A percentile compares a stretch with the other conserved stretches of the same genome.
Conservation (phyloP, 139 green algal genomes). For the Chlorella sp. region DNA sequence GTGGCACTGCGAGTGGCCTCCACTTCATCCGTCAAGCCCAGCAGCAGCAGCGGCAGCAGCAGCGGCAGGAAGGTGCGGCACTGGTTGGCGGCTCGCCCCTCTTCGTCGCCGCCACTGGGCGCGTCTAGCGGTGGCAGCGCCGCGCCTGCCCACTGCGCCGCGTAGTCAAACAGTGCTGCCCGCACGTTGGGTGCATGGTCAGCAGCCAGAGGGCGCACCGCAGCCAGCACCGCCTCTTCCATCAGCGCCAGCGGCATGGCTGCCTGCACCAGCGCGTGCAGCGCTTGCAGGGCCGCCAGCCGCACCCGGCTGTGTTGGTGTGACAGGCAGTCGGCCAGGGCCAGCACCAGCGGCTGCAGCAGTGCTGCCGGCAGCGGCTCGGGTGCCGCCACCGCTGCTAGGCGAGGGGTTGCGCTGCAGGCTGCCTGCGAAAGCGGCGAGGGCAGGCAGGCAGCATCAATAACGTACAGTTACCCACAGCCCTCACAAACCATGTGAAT, state of each 20-base stretch:
- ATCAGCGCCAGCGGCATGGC: slow-evolving; percentile 35
- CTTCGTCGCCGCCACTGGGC: not conserved
- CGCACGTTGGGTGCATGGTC: slow-evolving; percentile 64
- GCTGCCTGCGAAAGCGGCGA: slow-evolving; percentile 26
- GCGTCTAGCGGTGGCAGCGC: not conserved
- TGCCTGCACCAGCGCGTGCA: slow-evolving; percentile 59
- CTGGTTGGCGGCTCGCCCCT: slow-evolving; percentile 21
- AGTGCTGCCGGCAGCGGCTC: slow-evolving; percentile 42
- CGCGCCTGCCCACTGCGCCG: slow-evolving; percentile 66
- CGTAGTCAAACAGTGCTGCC: slow-evolving; percentile 55
- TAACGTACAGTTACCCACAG: not conserved
- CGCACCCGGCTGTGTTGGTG: slow-evolving; percentile 81
- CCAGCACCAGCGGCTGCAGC: slow-evolving; percentile 42
- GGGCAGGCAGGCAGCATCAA: not conserved
- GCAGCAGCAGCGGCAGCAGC: slow-evolving; percentile 74
- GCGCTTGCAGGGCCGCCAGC: slow-evolving; percentile 48
- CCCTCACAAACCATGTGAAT: not conserved
- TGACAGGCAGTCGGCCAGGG: slow-evolving; percentile 53
- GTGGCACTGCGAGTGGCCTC: slow-evolving; percentile 3
- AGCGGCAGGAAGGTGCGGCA: slow-evolving; percentile 22
- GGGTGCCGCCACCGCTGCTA: slow-evolving; percentile 30
- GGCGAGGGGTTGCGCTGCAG: slow-evolving; percentile 31
- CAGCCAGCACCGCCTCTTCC: not conserved
- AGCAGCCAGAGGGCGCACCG: slow-evolving; percentile 43
- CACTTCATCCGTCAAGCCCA: slow-evolving; percentile 71